Evolutionary conservation across 805 yeast genomes (phyloP), one percentile per base, ranked within the genome.

Genomic region (Metschnikowia lunata): DNA sequence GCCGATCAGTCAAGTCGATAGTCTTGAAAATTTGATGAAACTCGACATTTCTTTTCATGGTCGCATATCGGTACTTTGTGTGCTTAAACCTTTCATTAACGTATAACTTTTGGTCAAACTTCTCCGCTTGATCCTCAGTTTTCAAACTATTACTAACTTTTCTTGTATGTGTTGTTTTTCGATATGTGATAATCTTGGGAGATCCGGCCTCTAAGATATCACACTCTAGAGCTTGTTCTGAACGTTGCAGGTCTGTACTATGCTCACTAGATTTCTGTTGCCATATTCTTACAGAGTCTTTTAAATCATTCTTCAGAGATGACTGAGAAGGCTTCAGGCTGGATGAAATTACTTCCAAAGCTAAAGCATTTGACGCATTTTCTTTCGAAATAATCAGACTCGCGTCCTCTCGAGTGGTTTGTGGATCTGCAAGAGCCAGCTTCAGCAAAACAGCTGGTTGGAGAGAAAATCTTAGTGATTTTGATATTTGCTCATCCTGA

Each of bases 1-100:
- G 66, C 40, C 83, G 69, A 56, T 91, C 97, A 37, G 79, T 75
- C 23, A 67, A 66, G 2, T 90, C 85, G 2, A 88, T 67, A 8
- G 81, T 72, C 44, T 80, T 73, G 69, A 91, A 93, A 2, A 83
- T 54, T 33, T 71, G 75, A 63, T 89, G 97, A 61, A 88, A 93
- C 32, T 87, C 96, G 6, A 73, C 67, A 57, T 89, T 66, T 18
- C 61, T 49, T 40, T 57, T 55, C 42, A 72, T 71, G 2, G 82
- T 67, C 1, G 97, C 88, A 57, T 73, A 85, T 41, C 82, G 71
- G 57, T 79, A 83, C 11, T 65, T 70, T 0, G 91, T 79, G 47
- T 75, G 80, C 30, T 74, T 64, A 55, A 67, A 83, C 47, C 67
- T 72, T 51, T 83, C 88, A 41, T 78, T 82, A 7, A 72, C 72